Percentiles rank a stretch among this genome's conserved stretches.
Conservation (phyloP, 169 alveolate species). For the Eimeria nieschulzi region DNA sequence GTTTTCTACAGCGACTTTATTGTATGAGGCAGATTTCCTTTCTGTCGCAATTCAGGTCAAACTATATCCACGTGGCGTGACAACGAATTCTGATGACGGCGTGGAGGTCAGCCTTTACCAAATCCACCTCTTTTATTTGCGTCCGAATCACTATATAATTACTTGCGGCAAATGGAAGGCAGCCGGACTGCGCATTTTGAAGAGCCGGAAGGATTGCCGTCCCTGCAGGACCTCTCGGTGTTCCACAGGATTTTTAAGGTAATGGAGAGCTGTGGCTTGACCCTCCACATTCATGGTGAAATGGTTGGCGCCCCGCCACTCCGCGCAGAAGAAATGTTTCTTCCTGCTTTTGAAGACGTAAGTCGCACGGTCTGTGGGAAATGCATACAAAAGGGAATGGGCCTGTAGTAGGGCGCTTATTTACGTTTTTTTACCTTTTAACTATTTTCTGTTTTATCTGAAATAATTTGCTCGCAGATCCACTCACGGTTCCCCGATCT, state of each 20-base stretch:
- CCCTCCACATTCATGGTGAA: constrained; percentile 78
- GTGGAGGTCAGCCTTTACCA: constrained; percentile 69
- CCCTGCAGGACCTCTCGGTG: constrained; percentile 53
- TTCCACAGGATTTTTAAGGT: constrained; percentile 56
- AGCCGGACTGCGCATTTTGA: background rate
- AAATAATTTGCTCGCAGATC: background rate
- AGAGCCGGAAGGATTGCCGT: background rate
- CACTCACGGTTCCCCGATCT: constrained; percentile 65
- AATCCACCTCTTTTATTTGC: background rate
- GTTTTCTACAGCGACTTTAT: background rate
- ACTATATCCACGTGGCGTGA: constrained; percentile 79
- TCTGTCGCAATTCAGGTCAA: constrained; percentile 55
- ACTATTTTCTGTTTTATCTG: background rate
- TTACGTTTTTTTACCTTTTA: background rate
- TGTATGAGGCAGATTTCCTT: background rate
- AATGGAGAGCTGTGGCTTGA: constrained; percentile 72
- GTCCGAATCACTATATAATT: background rate
- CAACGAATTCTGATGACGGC: constrained; percentile 77
- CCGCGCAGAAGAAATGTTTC: constrained; percentile 75
- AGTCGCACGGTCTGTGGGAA: background rate
- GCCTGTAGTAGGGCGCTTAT: too few relatives aligned
- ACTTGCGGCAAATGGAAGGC: background rate
- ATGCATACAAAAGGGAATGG: background rate
- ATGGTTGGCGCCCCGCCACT: constrained; percentile 70
- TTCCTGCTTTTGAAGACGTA: constrained; percentile 70